A percentile compares a stretch with the other conserved stretches of the same genome.
Evolutionary conservation across 2,329 filamentous ascomycete species (phyloP).

Genomic region (Erysiphe neolycopersici): DNA sequence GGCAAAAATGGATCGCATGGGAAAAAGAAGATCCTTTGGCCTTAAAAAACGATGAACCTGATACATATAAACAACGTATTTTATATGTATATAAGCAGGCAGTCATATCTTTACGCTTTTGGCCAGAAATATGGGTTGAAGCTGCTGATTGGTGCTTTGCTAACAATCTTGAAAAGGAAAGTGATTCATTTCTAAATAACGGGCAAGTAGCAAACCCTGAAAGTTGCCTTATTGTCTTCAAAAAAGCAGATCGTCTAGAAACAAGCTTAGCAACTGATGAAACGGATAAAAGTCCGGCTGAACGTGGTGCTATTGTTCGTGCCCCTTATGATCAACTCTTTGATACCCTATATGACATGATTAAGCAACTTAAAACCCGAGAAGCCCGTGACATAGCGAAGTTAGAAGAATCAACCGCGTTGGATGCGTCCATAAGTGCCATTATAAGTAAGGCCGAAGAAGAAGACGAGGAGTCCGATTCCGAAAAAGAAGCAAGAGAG

Average conservation of each 20-base stretch:
- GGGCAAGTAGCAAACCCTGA: constrained; percentile 81
- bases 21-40: constrained; percentile 83
- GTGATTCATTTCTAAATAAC: constrained; percentile 42
- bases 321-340: constrained; percentile 65
- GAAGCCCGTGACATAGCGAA: constrained; percentile 30
- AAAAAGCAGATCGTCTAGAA: constrained; percentile 70
- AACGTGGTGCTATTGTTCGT: constrained; percentile 36
- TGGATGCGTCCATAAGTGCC: constrained; percentile 14
- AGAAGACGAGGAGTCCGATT: constrained; percentile 18
- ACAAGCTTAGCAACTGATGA: constrained; percentile 52
- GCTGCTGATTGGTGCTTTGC: constrained; percentile 80
- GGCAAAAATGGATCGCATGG: constrained; percentile 88
- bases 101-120: constrained; percentile 76
- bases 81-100: constrained; percentile 85
- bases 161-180: constrained; percentile 41
- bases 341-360: constrained; percentile 66
- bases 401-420: constrained; percentile 22
- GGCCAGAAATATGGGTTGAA: constrained; percentile 89
- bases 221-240: constrained; percentile 71
- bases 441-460: constrained; percentile 23
- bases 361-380: constrained; percentile 41
- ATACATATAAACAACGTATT: constrained; percentile 50
- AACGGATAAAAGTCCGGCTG: constrained; percentile 36
- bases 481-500: constrained; percentile 15
- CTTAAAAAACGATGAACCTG: constrained; percentile 53